A percentile compares a stretch with the other conserved stretches of the same genome.
Conservation (phyloP, 2,329 filamentous ascomycete species). For the Plenodomus lindquistii region DNA sequence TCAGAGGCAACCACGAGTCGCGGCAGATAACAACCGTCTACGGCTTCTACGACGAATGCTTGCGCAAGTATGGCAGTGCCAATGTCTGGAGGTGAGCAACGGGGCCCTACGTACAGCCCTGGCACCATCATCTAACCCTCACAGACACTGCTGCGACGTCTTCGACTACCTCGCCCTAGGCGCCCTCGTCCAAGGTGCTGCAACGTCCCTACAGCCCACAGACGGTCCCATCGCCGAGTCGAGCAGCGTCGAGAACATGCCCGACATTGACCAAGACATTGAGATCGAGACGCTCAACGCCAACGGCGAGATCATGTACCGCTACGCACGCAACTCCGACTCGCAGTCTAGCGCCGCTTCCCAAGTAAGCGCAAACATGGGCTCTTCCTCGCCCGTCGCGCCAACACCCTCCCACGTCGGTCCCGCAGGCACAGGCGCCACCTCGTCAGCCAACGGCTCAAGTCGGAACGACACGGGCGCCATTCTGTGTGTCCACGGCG, state of each 20-base stretch:
- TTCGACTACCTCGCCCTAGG: constrained; percentile 95
- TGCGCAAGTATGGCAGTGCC: constrained; percentile 92
- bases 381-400: constrained; percentile 44
- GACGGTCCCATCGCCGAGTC: constrained; percentile 56
- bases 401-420: constrained; percentile 61
- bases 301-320: constrained; percentile 75
- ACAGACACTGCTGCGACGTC: constrained; percentile 83
- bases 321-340: constrained; percentile 60
- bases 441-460: constrained; percentile 64
- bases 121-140: background rate
- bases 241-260: constrained; percentile 54
- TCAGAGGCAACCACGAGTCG: constrained; percentile 94
- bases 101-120: fast-evolving
- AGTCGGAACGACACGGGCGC: constrained; percentile 62
- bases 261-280: constrained; percentile 68
- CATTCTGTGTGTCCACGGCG: constrained; percentile 93
- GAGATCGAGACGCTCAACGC: constrained; percentile 94
- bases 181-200: constrained; percentile 86
- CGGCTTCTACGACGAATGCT: constrained; percentile 96
- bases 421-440: constrained; percentile 78
- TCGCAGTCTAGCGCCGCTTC: constrained; percentile 43
- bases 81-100: constrained; percentile 74
- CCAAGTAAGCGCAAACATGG: constrained; percentile 34
- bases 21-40: constrained; percentile 97
- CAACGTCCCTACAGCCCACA: constrained; percentile 65